These are phyloP conservation scores for Simmondsia chinensis DNA, from an alignment of 148 eudicot genomes.

Conservation along the genomic window DNA sequence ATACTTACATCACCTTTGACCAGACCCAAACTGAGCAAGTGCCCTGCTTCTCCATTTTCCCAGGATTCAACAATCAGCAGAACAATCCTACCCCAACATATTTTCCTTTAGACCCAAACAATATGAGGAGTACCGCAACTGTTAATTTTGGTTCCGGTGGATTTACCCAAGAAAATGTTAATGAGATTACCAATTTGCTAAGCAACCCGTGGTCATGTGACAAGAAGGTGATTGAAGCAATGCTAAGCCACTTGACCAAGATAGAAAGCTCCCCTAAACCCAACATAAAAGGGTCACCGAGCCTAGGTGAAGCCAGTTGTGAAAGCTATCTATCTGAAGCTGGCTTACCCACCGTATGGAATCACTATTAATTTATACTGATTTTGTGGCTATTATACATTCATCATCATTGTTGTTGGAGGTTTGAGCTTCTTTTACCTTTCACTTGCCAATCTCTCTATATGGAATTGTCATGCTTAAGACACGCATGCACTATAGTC, in stretches of 20 bases:
- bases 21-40: conserved; percentile 35
- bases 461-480: too few species aligned
- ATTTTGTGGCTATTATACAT: too few species aligned
- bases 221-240: conserved; percentile 40
- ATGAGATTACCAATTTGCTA: neutral
- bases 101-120: conserved; percentile 14
- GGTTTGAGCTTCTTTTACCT: too few species aligned
- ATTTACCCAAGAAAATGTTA: conserved; percentile 1
- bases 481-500: too few species aligned
- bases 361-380: conserved; percentile 22
- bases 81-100: conserved; percentile 14
- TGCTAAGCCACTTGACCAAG: conserved; percentile 44
- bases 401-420: too few species aligned
- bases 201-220: conserved; percentile 27
- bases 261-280: conserved; percentile 15
- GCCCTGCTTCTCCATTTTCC: conserved; percentile 73
- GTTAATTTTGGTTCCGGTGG: conserved; percentile 7
- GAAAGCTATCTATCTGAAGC: conserved; percentile 62
- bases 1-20: conserved; percentile 28
- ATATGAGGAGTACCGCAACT: neutral
- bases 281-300: conserved; percentile 20
- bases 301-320: conserved; percentile 41
- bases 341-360: conserved; percentile 45
- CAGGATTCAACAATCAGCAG: conserved; percentile 2
- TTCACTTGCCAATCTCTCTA: too few species aligned